Base-by-base conservation (phyloP, 2,329 filamentous ascomycete genomes). In the Fonsecaea monophora region DNA sequence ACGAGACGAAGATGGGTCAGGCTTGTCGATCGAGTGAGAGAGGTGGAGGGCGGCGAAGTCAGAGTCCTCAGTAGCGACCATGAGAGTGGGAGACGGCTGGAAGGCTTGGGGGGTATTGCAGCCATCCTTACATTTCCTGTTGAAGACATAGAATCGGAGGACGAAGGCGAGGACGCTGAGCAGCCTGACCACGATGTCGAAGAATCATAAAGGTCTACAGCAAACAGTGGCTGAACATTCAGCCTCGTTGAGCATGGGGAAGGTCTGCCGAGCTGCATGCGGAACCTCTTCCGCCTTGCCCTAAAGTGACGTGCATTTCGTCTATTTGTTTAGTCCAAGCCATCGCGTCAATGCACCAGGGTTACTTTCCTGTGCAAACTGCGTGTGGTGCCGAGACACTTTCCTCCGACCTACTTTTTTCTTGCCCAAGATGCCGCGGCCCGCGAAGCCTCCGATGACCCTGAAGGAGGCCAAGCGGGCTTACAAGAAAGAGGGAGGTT, bases 41-140 rank as follows among this genome's bases (percentile, higher is more conserved):
- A 89, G 61, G 81, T 83, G 2, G 89, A 92, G 70, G 95, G 94
- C 4, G 95, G 94, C 1, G 93, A 97, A 71, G 92, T 92, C 0
- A 84, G 92, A 62, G 87, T 98, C n/a, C 80, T 98, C 34, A 98
- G 94, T 78, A 94, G 91, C 74, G 90, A 96, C 75, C 94, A 98
- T 78, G 94, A 97, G 81, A 97, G 94, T 77, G 95, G 95, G 0
- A 90, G 90, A 80, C 84, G 93, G 67, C 80, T 99, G 13, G 92
- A 94, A 71, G 90, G 89, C 12, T 78, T 98, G 67, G 94, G 95
- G 0, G 91, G 93, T 18, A 90, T 99, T 68, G 95, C 94, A 15
- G 93, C 93, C 1, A 90, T 97, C 34, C 81, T 97, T 70, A 97
- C 94, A 12, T 99, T 94, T 77, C 94, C 95, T 0, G 85, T 98